phyloP scores from a whole-genome alignment of 371 early-diverging fungal species.

The Actinomortierella wolfii region DNA sequence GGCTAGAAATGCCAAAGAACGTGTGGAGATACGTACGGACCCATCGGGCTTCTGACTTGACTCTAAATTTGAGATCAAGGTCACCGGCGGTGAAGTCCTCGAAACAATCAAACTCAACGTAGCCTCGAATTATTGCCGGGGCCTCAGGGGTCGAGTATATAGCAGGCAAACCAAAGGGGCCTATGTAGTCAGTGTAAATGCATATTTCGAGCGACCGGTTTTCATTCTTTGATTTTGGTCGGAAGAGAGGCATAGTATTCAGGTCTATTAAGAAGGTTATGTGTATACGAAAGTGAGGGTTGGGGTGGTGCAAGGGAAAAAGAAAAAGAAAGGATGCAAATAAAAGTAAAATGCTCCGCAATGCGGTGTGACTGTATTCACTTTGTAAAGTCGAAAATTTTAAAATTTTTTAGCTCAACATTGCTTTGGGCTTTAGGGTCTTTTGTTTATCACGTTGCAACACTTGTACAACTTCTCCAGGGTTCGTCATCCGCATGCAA shows the following conservation, averaged over 20 bases:
- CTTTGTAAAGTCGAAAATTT: no score
- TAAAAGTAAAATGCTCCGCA: neutral
- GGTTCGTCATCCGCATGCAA: neutral
- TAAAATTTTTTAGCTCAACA: no score
- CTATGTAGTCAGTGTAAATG: conserved; percentile 24
- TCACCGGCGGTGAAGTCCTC: conserved; percentile 29
- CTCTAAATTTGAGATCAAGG: conserved; percentile 24
- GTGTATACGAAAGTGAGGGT: neutral
- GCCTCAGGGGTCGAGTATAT: conserved; percentile 27
- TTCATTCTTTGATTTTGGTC: conserved; percentile 9
- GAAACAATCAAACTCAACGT: conserved; percentile 19
- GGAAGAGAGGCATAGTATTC: conserved; percentile 2
- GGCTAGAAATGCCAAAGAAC: no score
- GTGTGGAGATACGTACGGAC: conserved; percentile 16
- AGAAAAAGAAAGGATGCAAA: no score
- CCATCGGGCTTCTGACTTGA: conserved; percentile 31
- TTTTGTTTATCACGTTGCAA: no score
- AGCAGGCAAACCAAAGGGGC: conserved; percentile 32
- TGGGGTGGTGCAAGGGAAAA: neutral
- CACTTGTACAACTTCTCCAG: no score
- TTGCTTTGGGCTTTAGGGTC: no score
- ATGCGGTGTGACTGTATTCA: no score
- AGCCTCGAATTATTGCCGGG: conserved; percentile 16
- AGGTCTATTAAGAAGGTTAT: neutral
- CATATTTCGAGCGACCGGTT: conserved; percentile 6